phyloP scores from a whole-genome alignment of 106 monocot genomes.

The Platanthera guangdongensis region DNA sequence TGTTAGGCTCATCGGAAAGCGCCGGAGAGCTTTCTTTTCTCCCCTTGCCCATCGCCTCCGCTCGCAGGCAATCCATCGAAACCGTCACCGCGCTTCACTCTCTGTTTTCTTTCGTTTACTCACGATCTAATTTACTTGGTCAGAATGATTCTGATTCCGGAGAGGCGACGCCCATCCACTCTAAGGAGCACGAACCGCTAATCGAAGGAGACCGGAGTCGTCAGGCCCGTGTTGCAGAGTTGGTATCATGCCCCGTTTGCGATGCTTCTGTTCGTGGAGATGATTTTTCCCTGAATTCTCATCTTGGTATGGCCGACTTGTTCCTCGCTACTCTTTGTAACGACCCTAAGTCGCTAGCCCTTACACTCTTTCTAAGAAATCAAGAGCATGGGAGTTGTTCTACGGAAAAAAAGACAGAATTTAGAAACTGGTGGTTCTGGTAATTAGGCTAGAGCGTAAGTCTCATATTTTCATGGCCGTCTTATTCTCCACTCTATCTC shows the following conservation, averaged over 20 bases:
- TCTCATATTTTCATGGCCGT: not conserved
- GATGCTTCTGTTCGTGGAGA: slow-evolving; percentile 36
- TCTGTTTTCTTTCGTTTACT: not conserved
- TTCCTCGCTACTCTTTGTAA: not conserved
- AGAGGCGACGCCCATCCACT: not conserved
- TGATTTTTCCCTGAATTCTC: slow-evolving; percentile 46
- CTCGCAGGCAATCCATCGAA: not conserved
- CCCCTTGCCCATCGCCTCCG: slow-evolving; percentile 16
- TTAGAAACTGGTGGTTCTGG: not conserved
- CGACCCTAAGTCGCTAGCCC: no score
- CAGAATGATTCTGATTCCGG: not conserved
- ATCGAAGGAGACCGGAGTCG: not conserved
- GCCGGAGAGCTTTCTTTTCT: slow-evolving; percentile 43
- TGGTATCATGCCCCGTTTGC: slow-evolving; percentile 69
- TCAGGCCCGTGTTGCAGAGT: slow-evolving; percentile 11
- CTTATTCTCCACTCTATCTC: not conserved
- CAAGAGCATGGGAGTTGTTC: not conserved
- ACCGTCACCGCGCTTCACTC: not conserved
- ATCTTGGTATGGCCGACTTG: slow-evolving; percentile 47
- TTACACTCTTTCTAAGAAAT: not conserved
- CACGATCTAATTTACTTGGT: not conserved
- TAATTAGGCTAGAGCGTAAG: not conserved
- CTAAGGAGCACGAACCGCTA: not conserved
- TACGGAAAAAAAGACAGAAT: not conserved
- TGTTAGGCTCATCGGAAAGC: slow-evolving; percentile 71